Conservation (phyloP, 345 rosid species). For the Psidium friedrichsthalianum region DNA sequence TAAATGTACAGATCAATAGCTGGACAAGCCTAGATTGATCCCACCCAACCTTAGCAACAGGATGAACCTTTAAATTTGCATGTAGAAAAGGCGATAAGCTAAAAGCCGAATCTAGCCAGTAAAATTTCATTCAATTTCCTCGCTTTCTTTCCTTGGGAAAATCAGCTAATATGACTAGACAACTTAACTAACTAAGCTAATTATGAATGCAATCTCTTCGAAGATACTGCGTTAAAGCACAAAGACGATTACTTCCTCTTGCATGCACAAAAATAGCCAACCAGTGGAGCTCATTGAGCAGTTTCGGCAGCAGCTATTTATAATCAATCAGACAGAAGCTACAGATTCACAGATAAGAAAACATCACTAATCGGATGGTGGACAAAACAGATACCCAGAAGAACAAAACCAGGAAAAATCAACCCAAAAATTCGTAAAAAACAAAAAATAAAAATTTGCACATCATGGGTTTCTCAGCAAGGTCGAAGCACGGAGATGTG, state of each 20-base stretch:
- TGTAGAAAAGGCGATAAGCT: neutral
- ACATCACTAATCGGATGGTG: neutral
- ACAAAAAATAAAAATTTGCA: neutral
- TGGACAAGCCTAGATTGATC: neutral
- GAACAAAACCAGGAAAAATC: neutral
- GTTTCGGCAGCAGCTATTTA: neutral
- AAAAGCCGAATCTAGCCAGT: neutral
- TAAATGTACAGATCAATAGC: neutral
- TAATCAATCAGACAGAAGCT: neutral
- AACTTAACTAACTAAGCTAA: neutral
- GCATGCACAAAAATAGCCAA: neutral
- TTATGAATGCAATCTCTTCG: neutral
- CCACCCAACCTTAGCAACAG: neutral
- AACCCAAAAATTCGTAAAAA: neutral
- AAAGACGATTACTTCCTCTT: neutral
- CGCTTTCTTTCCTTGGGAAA: neutral
- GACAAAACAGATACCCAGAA: neutral
- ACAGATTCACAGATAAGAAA: neutral
- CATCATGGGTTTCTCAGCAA: neutral
- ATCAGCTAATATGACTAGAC: neutral
- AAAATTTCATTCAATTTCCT: neutral
- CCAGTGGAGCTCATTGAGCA: neutral
- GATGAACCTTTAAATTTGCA: neutral
- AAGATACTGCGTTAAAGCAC: neutral
- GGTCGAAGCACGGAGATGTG: neutral